phyloP scores from a whole-genome alignment of 1,284 basidiomycete species.

The Trametes pubescens region DNA sequence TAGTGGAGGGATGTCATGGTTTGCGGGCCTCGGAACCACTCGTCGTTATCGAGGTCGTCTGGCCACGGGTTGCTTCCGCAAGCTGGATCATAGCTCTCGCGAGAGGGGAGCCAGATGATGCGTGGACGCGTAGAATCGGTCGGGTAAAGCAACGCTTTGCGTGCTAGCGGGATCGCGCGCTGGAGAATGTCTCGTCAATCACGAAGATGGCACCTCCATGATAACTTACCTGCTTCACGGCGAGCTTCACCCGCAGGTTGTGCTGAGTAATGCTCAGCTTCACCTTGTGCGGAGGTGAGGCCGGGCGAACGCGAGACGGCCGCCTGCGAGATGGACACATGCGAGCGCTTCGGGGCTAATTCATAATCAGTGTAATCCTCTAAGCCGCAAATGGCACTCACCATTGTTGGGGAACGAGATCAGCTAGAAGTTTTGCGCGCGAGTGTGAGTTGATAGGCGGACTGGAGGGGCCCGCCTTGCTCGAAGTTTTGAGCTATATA shows the following conservation, averaged over 20 bases:
- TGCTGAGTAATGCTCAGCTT: background rate
- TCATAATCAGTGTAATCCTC: background rate
- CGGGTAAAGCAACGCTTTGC: background rate
- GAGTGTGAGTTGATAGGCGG: no score
- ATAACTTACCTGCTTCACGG: background rate
- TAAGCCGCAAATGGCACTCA: background rate
- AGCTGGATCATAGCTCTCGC: background rate
- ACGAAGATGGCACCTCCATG: background rate
- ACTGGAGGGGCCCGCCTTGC: no score
- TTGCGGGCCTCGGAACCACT: background rate
- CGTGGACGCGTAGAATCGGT: background rate
- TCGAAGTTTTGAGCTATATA: no score
- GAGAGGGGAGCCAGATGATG: slow-evolving; percentile 1
- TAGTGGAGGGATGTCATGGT: background rate
- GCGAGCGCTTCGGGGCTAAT: background rate
- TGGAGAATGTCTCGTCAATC: background rate
- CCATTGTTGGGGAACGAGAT: background rate
- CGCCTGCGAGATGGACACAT: background rate
- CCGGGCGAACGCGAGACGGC: background rate
- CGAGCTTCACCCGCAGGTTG: background rate
- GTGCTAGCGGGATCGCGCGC: background rate
- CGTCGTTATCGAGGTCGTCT: background rate
- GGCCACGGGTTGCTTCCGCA: background rate
- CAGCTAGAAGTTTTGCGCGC: no score
- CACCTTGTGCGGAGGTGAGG: background rate